phyloP scores from a whole-genome alignment of 306 rosid species.

The Cicer arietinum region DNA sequence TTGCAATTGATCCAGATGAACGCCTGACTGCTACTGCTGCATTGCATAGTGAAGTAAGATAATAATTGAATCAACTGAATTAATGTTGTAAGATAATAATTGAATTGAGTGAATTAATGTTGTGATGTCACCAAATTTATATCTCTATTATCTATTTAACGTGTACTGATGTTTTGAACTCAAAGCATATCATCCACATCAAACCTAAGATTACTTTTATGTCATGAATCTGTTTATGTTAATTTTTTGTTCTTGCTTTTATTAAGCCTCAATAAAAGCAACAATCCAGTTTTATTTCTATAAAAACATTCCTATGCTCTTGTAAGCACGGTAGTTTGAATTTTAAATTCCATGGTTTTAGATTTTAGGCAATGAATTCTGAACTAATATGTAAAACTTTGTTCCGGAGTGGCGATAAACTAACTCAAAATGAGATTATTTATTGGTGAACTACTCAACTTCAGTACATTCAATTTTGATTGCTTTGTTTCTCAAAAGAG shows the following conservation, averaged over 20 bases:
- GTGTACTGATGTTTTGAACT: too few species aligned
- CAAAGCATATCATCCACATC: neutral
- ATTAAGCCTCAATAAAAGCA: neutral
- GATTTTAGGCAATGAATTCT: slow-evolving; percentile 27
- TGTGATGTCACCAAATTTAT: too few species aligned
- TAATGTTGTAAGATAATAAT: slow-evolving; percentile 3
- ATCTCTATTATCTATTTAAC: too few species aligned
- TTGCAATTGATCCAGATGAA: slow-evolving; percentile 56
- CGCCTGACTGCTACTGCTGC: slow-evolving; percentile 58
- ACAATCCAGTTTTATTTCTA: slow-evolving; percentile 2
- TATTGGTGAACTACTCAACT: neutral
- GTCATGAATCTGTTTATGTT: neutral
- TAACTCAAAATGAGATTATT: neutral
- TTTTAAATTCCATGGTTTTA: slow-evolving; percentile 39
- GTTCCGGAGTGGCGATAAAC: neutral
- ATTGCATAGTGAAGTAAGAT: slow-evolving; percentile 64
- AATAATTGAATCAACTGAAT: slow-evolving; percentile 35
- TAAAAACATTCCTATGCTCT: neutral
- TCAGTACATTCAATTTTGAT: neutral
- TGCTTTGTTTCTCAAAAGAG: neutral
- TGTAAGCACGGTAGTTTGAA: neutral
- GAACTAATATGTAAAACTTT: neutral
- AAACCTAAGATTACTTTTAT: slow-evolving; percentile 9
- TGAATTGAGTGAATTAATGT: too few species aligned
- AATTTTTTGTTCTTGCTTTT: slow-evolving; percentile 17